Base-by-base conservation (phyloP, 495 filamentous ascomycete species). In the Tuber brumale region DNA sequence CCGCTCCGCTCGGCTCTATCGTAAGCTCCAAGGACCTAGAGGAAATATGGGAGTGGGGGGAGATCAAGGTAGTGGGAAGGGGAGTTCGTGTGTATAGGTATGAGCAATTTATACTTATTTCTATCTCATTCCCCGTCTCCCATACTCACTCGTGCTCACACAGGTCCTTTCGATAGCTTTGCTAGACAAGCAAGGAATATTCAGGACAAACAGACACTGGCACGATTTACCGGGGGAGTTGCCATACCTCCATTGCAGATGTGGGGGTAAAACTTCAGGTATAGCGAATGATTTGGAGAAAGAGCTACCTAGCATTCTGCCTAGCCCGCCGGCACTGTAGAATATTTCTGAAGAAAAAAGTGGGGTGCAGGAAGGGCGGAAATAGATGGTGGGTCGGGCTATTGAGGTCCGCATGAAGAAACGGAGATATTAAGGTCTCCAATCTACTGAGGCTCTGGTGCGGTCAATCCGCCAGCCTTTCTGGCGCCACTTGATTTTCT, bases 71-170 rank as follows among this genome's bases (percentile, higher is more conserved):
- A 27, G 51, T 31, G 12, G 12, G n/a, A 31, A 14, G n/a, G 27
- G n/a, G 10, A 31, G 51, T 31, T 61, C n/a, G 27, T 31, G 27
- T 31, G 51, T 6, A 61, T 10, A 61, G n/a, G 51, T 14, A 61
- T 61, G 51, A 10, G n/a, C 51, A 61, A 61, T 61, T 61, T 61
- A 61, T 61, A 61, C 51, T 31, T 61, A 61, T 61, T 61, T 16
- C n/a, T 61, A 16, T 5, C 51, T 61, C 23, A 12, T 27, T 16
- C 51, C 51, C n/a, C n/a, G 27, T n/a, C 27, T 61, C 51, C 27
- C 51, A 61, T 61, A 16, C 51, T 61, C n/a, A 31, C 51, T 61
- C 51, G 12, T 12, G 51, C 51, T 31, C 51, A 31, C 10, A 61
- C 27, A 61, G n/a, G 3, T 27, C 51, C 51, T 31, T 61, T 61